Evolutionary conservation across 1,139 yeast genomes (phyloP), one percentile per base, ranked within the genome.

Genomic region (Sugiyamaella sp.): DNA sequence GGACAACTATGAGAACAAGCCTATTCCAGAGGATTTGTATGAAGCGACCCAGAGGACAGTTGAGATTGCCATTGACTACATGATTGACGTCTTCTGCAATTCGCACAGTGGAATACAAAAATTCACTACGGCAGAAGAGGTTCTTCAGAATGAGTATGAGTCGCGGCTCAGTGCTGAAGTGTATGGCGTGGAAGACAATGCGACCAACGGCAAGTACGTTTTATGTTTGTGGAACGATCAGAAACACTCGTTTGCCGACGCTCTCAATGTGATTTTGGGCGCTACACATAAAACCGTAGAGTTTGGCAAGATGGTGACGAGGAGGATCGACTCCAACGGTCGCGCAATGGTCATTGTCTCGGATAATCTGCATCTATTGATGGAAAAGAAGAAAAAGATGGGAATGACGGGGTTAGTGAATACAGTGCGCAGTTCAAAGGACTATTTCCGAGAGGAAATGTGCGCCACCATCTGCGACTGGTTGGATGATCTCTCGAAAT

Each of bases 401-500:
- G 75, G 75, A 14, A 72, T 80, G 1, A 85, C 88, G 0, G 89
- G 90, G 0, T 73, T 89, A 37, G 79, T 85, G 0, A 79, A 86
- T 1, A 80, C 89, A 46, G 84, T 89, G 12, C 72, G 90, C 57
- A 80, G 84, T 52, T 75, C 81, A 14, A 73, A 91, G 56, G 96
- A 89, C 64, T 73, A 80, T 6, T 86, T 87, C 65, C 74, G 95
- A 52, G 96, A 89, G 66, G 93, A 87, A 55, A 84, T 87, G 89
- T 84, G 87, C 60, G 84, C 81, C 51, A 89, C 85, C 56, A 81
- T 89, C 20, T 66, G 88, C 8, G 64, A 69, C 19, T 87, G 95
- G 91, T 66, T 89, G 2, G 71, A 74, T 35, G 86, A 82, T 44
- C 68, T 89, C 44, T 75, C 86, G 0, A 78, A 76, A 53, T 78